phyloP scores from a whole-genome alignment of 2,329 filamentous ascomycete species.

The Celoporthe dispersa region DNA sequence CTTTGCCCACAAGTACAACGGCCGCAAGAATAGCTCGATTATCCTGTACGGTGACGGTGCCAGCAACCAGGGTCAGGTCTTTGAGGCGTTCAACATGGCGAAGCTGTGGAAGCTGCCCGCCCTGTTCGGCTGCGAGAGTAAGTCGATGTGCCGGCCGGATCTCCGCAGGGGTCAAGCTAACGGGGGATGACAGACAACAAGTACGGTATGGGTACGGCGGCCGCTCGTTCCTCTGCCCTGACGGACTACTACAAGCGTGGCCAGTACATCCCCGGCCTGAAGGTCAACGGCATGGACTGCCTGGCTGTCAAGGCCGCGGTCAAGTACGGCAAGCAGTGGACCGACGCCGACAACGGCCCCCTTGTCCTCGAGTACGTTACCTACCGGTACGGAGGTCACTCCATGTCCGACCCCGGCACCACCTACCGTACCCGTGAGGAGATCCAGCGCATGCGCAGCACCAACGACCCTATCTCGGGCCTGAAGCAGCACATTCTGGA shows the following conservation, averaged over 20 bases:
- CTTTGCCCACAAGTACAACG: conserved; percentile 94
- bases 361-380: conserved; percentile 98
- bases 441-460: conserved; percentile 99
- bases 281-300: conserved; percentile 99
- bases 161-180: conserved; percentile 20
- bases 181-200: conserved; percentile 81
- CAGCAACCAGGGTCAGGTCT: conserved; percentile 98
- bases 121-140: conserved; percentile 98
- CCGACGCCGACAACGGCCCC: conserved; percentile 81
- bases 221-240: conserved; percentile 88
- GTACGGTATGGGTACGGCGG: conserved; percentile 99
- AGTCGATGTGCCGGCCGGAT: conserved; percentile 44
- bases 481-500: conserved; percentile 98
- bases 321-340: conserved; percentile 90
- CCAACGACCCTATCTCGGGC: conserved; percentile 96
- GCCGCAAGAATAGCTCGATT: conserved; percentile 82
- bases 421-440: conserved; percentile 99
- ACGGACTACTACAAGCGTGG: conserved; percentile 99
- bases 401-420: conserved; percentile 99
- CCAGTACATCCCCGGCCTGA: conserved; percentile 98
- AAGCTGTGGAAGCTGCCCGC: conserved; percentile 97
- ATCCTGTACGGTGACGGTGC: conserved; percentile 97
- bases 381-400: conserved; percentile 99
- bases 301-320: conserved; percentile 97
- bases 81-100: conserved; percentile 99